Conservation (phyloP, 768 basidiomycete species). For the Chalciporus chontae region DNA sequence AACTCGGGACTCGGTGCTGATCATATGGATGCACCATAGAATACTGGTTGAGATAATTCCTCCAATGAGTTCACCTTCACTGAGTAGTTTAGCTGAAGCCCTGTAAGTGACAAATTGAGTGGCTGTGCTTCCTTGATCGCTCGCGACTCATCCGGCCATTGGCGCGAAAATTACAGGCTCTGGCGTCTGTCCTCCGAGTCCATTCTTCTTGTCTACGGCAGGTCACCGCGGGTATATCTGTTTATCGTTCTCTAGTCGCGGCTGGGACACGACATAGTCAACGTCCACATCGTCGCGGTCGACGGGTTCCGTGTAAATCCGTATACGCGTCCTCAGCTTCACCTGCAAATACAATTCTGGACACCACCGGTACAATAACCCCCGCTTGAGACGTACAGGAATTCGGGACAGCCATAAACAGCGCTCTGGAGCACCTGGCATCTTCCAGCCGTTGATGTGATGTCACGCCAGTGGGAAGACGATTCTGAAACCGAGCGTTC, state of each 20-base stretch:
- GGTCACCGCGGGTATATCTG: constrained; percentile 4
- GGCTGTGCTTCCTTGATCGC: neutral
- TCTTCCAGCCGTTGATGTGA: constrained; percentile 5
- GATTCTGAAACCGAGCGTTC: constrained; percentile 29
- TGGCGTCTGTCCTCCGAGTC: neutral
- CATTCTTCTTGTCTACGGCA: constrained; percentile 1
- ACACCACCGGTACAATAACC: neutral
- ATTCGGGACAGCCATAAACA: neutral
- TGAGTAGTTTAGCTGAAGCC: too few relatives aligned
- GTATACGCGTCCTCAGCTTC: neutral
- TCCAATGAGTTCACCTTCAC: too few relatives aligned
- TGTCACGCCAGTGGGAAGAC: constrained; percentile 15
- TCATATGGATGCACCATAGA: too few relatives aligned
- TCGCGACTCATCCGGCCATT: neutral
- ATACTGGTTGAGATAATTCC: too few relatives aligned
- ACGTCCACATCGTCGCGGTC: neutral
- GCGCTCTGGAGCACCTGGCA: neutral
- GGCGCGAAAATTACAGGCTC: neutral
- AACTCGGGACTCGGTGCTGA: too few relatives aligned
- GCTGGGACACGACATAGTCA: constrained; percentile 7
- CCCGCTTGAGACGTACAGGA: neutral
- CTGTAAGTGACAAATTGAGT: too few relatives aligned
- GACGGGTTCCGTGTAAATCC: neutral
- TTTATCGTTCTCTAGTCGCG: constrained; percentile 4
- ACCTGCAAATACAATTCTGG: neutral